Evolutionary conservation across 108 stramenopile species (phyloP), one percentile per base, ranked within the genome.

Genomic region (Cyclotella baltica): DNA sequence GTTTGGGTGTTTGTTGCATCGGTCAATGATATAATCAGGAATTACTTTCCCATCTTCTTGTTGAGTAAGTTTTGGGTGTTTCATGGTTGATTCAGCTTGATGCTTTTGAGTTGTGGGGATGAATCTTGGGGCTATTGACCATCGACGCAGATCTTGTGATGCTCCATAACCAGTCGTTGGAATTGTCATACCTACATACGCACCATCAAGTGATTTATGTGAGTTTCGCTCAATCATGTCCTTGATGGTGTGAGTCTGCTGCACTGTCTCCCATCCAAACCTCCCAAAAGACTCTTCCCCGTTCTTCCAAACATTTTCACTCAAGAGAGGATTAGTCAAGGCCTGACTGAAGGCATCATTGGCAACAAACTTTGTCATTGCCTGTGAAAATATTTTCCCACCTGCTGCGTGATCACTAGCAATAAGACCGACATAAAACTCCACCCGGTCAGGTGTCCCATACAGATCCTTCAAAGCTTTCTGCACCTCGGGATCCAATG

Each of bases 21-120:
- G 78, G 62, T 80, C 90, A 37, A 85, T 53, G 77, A 91, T 88
- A 78, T 85, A 87, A 62, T 89, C 88, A 27, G 87, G 67, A 62
- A 91, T 69, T 27, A 86, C 86, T 57, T 91, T 87, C n/a, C n/a
- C n/a, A n/a, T n/a, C n/a, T n/a, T n/a, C n/a, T n/a, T n/a, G n/a
- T n/a, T n/a, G n/a, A n/a, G n/a, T n/a, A n/a, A n/a, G n/a, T n/a
- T n/a, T n/a, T n/a, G n/a, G n/a, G n/a, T n/a, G n/a, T n/a, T n/a
- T n/a, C n/a, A n/a, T n/a, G n/a, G n/a, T n/a, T n/a, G n/a, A n/a
- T n/a, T n/a, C n/a, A n/a, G n/a, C n/a, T n/a, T n/a, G n/a, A n/a
- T n/a, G n/a, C n/a, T n/a, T n/a, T n/a, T n/a, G n/a, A n/a, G n/a
- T n/a, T n/a, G n/a, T n/a, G n/a, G n/a, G n/a, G n/a, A n/a, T n/a